Percentiles rank a stretch among this genome's conserved stretches.
Evolutionary conservation across 169 alveolate species (phyloP).

Genomic region (Babesia microti): DNA sequence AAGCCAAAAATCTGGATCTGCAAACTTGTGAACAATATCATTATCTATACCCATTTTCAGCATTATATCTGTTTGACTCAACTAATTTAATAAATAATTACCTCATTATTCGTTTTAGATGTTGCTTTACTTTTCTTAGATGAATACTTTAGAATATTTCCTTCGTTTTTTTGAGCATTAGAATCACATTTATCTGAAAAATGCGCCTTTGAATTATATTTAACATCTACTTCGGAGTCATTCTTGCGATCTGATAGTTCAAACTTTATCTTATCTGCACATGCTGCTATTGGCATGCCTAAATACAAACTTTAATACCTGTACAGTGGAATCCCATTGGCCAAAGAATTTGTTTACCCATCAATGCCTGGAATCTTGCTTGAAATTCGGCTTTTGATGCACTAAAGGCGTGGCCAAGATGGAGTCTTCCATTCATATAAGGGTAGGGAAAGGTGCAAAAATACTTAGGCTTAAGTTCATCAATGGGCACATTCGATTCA

Average conservation of each 20-base stretch:
- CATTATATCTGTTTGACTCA: slow-evolving; percentile 81
- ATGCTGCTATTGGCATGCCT: slow-evolving; percentile 92
- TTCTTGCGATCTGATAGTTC: slow-evolving; percentile 57
- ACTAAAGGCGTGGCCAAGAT: slow-evolving; percentile 97
- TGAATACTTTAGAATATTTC: slow-evolving; percentile 55
- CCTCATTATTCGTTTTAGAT: slow-evolving; percentile 70
- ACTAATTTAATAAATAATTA: slow-evolving; percentile 2
- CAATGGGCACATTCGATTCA: slow-evolving; percentile 73
- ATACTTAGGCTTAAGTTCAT: slow-evolving; percentile 71
- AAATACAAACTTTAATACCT: slow-evolving; percentile 55
- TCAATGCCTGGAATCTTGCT: slow-evolving; percentile 87
- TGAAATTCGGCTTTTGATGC: slow-evolving; percentile 92
- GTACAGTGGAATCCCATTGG: slow-evolving; percentile 99
- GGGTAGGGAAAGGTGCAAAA: slow-evolving; percentile 97
- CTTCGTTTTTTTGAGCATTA: slow-evolving; percentile 15
- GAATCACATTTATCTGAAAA: slow-evolving; percentile 2
- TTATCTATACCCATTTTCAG: slow-evolving; percentile 82
- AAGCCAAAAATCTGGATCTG: slow-evolving; percentile 93
- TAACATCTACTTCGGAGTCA: background rate
- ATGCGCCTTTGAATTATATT: background rate
- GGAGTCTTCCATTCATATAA: slow-evolving; percentile 97
- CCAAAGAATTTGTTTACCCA: slow-evolving; percentile 86
- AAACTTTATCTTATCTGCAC: slow-evolving; percentile 82
- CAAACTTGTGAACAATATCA: slow-evolving; percentile 86
- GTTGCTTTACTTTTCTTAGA: slow-evolving; percentile 70